Evolutionary conservation across 257 asterid genomes (phyloP), one percentile per base, ranked within the genome.

Genomic region (Solanum etuberosum): DNA sequence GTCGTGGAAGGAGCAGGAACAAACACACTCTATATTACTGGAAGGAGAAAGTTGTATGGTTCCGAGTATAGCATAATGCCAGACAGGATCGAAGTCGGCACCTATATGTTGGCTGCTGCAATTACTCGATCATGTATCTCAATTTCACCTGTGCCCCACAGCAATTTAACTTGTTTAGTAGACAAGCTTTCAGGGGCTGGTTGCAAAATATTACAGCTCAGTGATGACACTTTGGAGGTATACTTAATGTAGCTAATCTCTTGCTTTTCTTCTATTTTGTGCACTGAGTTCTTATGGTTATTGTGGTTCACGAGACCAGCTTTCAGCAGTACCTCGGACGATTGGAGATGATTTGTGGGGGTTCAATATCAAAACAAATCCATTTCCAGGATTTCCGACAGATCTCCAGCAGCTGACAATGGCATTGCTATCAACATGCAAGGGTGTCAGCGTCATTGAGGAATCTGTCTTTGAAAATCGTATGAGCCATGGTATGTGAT

Each of bases 331-430:
- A 7, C 87, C 59, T 46, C n/a, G 31, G 18, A 86, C 68, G 25
- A 84, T 86, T 61, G 23, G 38, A 54, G 87, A 67, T 32, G 90
- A 88, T 40, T 84, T 84, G 82, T 82, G 12, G 70, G 91, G 91
- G 65, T 86, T 92, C 81, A 90, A 38, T 67, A 23, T 89, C 18
- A 88, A 14, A 88, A 91, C 91, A 1, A 87, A n/a, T 38, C 93
- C 93, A 37, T 91, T 84, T 73, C 94, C 92, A 6, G 92, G 90
- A 88, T 92, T 92, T 90, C 92, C 93, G 3, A 92, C 93, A 9
- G 93, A 92, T 88, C 92, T 92, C 87, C 94, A 91, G 70, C 92
- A 90, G n/a, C 91, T 67, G 42, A 86, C 91, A 10, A 88, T 90
- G 91, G 93, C 93, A 32, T 86, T 92, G 42, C 89, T 90, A 3